These are phyloP conservation scores for Collybia sordida DNA, from an alignment of 768 basidiomycete genomes.

Conservation along the genomic window DNA sequence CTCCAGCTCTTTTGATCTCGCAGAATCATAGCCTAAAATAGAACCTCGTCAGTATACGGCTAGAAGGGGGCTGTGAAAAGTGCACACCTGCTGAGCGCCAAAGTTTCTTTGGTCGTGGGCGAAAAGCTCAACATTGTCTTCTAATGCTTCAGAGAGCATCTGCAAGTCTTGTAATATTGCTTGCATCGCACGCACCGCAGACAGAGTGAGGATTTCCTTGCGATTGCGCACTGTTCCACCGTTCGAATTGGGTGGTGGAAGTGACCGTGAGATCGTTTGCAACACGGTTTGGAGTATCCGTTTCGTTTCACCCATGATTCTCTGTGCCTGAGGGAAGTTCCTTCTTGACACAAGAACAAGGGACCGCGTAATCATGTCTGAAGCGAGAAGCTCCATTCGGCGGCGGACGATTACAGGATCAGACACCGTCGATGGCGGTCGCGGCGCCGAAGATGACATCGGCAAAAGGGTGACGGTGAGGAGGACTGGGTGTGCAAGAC, in stretches of 20 bases:
- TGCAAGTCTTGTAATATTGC: slow-evolving; percentile 88
- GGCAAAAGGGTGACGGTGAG: slow-evolving; percentile 92
- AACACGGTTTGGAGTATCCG: slow-evolving; percentile 90
- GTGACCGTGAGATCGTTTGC: slow-evolving; percentile 74
- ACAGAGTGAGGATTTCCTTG: slow-evolving; percentile 72
- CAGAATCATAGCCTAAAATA: slow-evolving; percentile 84
- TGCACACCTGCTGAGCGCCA: slow-evolving; percentile 89
- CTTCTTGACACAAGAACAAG: slow-evolving; percentile 89
- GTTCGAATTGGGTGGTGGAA: slow-evolving; percentile 55
- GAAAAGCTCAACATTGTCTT: slow-evolving; percentile 90
- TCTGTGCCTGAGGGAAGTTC: slow-evolving; percentile 88
- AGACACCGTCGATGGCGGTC: slow-evolving; percentile 52
- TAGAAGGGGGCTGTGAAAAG: not conserved
- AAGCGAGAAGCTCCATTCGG: slow-evolving; percentile 93
- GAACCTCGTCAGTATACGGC: not conserved
- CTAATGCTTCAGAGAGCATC: slow-evolving; percentile 79
- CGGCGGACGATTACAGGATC: slow-evolving; percentile 91
- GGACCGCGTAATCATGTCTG: slow-evolving; percentile 96
- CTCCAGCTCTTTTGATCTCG: slow-evolving; percentile 97
- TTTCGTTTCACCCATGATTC: slow-evolving; percentile 88
- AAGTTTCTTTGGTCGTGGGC: slow-evolving; percentile 93
- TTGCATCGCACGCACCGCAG: slow-evolving; percentile 78
- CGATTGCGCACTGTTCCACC: slow-evolving; percentile 65
- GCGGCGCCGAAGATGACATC: slow-evolving; percentile 31
- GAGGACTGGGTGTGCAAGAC: slow-evolving; percentile 91